Percentiles rank a stretch among this genome's conserved stretches.
Evolutionary conservation across 78 protist species (phyloP).

Genomic region (Dictyostelium citrinum): DNA sequence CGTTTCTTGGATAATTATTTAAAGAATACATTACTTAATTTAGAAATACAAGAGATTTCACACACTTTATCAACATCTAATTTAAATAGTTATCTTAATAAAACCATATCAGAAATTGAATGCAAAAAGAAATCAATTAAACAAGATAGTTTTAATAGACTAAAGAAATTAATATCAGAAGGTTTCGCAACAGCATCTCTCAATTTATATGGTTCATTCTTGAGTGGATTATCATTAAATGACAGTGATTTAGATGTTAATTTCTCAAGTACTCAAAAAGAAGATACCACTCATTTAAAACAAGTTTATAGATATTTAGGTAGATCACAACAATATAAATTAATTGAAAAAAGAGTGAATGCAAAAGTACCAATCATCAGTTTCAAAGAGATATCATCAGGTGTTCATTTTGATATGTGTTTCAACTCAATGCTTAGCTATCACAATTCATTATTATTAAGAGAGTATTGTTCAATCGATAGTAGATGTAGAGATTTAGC

Average conservation of each 20-base stretch:
- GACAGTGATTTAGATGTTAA: slow-evolving; percentile 8
- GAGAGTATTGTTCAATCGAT: not conserved
- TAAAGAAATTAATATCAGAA: not conserved
- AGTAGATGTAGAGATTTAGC: not conserved
- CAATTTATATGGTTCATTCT: not conserved
- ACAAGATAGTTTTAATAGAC: not conserved
- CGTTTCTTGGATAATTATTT: not conserved
- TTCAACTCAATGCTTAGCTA: not conserved
- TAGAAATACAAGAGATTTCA: not conserved
- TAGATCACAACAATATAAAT: not conserved
- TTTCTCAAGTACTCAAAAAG: not conserved
- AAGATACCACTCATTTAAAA: not conserved
- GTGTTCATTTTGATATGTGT: slow-evolving; percentile 42
- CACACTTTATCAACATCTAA: not conserved
- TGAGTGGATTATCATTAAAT: not conserved
- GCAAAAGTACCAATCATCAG: slow-evolving; percentile 35
- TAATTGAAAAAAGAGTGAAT: not conserved
- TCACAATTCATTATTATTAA: slow-evolving; percentile 10
- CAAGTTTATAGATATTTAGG: not conserved
- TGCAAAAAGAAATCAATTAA: not conserved
- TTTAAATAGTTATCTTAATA: not conserved
- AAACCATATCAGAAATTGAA: not conserved
- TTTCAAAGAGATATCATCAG: not conserved
- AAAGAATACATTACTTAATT: not conserved
- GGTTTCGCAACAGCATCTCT: not conserved